phyloP scores from a whole-genome alignment of 176 grass and related monocot genomes.

The Eragrostis curvula region DNA sequence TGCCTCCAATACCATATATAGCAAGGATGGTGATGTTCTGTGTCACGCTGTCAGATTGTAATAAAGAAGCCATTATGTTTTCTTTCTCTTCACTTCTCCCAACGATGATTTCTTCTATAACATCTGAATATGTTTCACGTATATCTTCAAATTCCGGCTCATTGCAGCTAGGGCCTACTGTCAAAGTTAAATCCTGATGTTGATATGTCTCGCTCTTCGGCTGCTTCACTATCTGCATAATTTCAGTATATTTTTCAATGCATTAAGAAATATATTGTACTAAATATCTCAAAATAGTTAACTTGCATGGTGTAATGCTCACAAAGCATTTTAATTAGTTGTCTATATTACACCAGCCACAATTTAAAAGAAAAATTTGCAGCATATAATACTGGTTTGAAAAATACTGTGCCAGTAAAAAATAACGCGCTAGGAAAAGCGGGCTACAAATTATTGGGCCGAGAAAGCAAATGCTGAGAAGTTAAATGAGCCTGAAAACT shows the following conservation, averaged over 20 bases:
- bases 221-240: conserved; percentile 9
- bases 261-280: background rate
- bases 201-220: background rate
- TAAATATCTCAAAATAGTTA: background rate
- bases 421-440: too few species aligned
- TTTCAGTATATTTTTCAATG: background rate
- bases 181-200: background rate
- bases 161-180: background rate
- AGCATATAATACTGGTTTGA: too few species aligned
- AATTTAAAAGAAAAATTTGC: background rate
- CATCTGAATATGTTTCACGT: conserved; percentile 18
- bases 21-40: conserved; percentile 10
- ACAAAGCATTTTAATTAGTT: background rate
- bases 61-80: background rate
- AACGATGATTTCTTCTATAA: conserved; percentile 12
- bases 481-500: too few species aligned
- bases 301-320: background rate
- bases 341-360: background rate
- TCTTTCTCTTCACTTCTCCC: background rate
- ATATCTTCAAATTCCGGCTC: background rate
- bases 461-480: too few species aligned
- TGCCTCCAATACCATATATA: conserved; percentile 26
- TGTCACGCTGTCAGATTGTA: background rate
- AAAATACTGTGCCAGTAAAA: too few species aligned
- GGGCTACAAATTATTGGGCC: too few species aligned